Evolutionary conservation across 2,329 filamentous ascomycete genomes (phyloP).

Genomic region (Penicillium sclerotiorum): DNA sequence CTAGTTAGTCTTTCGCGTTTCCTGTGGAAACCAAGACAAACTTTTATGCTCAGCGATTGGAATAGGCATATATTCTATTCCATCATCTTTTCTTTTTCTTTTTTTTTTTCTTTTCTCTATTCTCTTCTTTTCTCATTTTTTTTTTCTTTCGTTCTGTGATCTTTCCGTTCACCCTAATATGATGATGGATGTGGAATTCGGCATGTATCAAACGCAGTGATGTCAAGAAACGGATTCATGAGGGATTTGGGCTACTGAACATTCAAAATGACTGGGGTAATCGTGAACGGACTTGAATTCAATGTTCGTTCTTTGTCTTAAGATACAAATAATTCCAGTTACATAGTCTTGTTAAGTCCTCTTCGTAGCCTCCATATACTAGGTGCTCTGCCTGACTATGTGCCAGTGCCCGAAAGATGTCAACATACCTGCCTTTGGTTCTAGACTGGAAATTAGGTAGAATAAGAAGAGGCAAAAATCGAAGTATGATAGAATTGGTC

Average conservation of each 20-base stretch:
- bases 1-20: conserved; percentile 3
- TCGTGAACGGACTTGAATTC: too few relatives aligned
- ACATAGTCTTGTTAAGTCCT: too few relatives aligned
- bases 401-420: too few relatives aligned
- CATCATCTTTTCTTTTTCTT: conserved; percentile 18
- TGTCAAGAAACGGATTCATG: conserved; percentile 31
- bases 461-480: too few relatives aligned
- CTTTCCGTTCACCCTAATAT: conserved; percentile 27
- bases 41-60: conserved; percentile 21
- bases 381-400: too few relatives aligned
- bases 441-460: too few relatives aligned
- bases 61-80: conserved; percentile 17
- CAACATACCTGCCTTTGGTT: too few relatives aligned
- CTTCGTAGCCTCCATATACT: too few relatives aligned
- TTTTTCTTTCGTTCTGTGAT: conserved; percentile 32
- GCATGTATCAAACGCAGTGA: conserved; percentile 32
- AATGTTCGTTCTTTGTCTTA: too few relatives aligned
- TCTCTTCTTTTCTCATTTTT: conserved; percentile 14
- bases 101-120: conserved; percentile 12
- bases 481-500: too few relatives aligned
- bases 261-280: conserved; percentile 29
- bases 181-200: conserved; percentile 26
- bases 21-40: conserved; percentile 6
- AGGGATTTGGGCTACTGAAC: conserved; percentile 28
- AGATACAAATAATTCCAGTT: too few relatives aligned